Conservation (phyloP, 2,329 filamentous ascomycete genomes). For the Mariannaea sp. region DNA sequence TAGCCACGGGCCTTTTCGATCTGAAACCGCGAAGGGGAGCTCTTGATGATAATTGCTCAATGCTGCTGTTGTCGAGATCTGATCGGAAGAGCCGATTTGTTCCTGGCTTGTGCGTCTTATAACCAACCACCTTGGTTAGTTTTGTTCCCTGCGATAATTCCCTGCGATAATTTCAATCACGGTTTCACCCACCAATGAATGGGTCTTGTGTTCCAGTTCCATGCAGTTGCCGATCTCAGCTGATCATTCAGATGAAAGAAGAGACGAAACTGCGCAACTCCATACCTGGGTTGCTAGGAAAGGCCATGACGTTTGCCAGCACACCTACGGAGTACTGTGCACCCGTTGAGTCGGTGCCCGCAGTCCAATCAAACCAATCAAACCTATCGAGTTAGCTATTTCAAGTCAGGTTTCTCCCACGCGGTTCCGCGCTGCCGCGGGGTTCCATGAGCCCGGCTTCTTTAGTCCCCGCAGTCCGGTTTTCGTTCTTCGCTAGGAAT, state of each 20-base stretch:
- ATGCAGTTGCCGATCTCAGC: slow-evolving; percentile 6
- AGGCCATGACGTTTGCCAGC: too few species aligned
- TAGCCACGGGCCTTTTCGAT: slow-evolving; percentile 9
- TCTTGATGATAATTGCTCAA: background rate
- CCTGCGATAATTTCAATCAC: slow-evolving; percentile 6
- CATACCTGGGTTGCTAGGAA: too few species aligned
- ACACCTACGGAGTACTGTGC: too few species aligned
- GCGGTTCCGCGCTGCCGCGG: slow-evolving; percentile 5
- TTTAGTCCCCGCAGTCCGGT: slow-evolving; percentile 21
- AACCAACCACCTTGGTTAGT: too few species aligned
- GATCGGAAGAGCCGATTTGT: slow-evolving; percentile 5
- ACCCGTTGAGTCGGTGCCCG: too few species aligned
- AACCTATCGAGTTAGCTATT: too few species aligned
- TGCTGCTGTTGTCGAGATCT: slow-evolving; percentile 3
- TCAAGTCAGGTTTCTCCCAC: too few species aligned
- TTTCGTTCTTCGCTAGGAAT: slow-evolving; percentile 13
- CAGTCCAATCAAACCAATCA: slow-evolving; percentile 14
- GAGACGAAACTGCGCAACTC: slow-evolving; percentile 11
- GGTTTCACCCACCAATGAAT: background rate
- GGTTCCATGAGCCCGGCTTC: slow-evolving; percentile 5
- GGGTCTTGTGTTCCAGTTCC: slow-evolving; percentile 2
- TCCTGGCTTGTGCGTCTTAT: too few species aligned
- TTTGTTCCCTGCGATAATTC: slow-evolving; percentile 3
- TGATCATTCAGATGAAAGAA: slow-evolving; percentile 4
- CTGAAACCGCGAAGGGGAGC: background rate